Evolutionary conservation across 805 yeast species (phyloP), one percentile per base, ranked within the genome.

Genomic region (Ogataea glucozyma): DNA sequence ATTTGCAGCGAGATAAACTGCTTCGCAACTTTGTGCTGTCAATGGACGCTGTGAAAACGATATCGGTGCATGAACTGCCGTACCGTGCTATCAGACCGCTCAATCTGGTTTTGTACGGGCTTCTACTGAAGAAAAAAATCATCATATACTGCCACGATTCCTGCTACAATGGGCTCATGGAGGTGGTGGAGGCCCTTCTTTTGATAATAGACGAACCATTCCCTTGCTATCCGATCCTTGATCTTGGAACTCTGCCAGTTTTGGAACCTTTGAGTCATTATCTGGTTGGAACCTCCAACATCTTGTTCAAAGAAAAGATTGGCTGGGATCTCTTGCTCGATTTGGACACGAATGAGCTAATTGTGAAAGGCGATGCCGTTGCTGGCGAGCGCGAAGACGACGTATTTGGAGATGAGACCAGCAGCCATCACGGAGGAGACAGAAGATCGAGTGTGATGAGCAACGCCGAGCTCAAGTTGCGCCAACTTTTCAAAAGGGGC

Each of bases 221-320:
- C 18, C 50, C 55, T 6, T 54, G 42, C 30, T 54, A 54, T 36
- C 89, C 89, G 2, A 72, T 79, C 22, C 65, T 81, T 31, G 89
- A 83, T 49, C 74, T 82, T 1, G 76, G 83, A 2, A 73, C 79
- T 46, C 64, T 81, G 32, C 81, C 78, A 45, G 49, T 73, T 1
- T 58, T 80, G 38, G 68, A 69, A 46, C 63, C 56, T 39, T 70
- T 65, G 47, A 66, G 53, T 22, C 65, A 64, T 21, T 78, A 67
- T 51, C 63, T 84, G 36, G 73, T 85, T 2, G 91, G 91, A 3
- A 82, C 88, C 3, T 78, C 83, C 30, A 84, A 84, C 56, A 76
- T 83, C 12, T 73, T 81, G 30, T 76, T 84, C 56, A 79, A 78
- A 53, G 70, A 75, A 23, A 73, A 73, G 43, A 69, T 58, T 6